These are phyloP conservation scores for Metschnikowia lochheadii DNA, from an alignment of 805 yeast species.

Conservation along the genomic window DNA sequence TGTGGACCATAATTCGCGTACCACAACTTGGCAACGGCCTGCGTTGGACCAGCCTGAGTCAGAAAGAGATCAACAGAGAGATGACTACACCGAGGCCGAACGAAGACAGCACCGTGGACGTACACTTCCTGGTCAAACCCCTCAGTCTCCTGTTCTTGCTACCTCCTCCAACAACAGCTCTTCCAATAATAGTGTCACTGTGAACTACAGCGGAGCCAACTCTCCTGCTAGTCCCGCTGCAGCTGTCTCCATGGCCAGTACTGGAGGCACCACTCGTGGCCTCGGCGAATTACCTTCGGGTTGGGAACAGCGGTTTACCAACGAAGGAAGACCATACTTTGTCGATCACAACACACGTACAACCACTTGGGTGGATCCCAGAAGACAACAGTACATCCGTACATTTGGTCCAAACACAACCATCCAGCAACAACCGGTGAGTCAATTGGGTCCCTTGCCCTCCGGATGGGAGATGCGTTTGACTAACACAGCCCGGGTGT, in stretches of 20 bases:
- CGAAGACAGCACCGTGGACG: constrained; percentile 88
- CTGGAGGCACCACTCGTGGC: constrained; percentile 92
- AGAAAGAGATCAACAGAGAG: constrained; percentile 61
- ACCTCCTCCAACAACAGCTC: constrained; percentile 17
- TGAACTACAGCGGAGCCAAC: constrained; percentile 40
- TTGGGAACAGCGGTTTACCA: constrained; percentile 98
- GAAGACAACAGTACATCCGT: constrained; percentile 97
- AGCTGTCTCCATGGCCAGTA: constrained; percentile 64
- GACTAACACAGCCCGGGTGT: constrained; percentile 97
- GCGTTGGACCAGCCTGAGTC: constrained; percentile 74
- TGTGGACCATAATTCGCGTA: constrained; percentile 95
- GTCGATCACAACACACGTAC: constrained; percentile 99
- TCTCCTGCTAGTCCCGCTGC: constrained; percentile 61
- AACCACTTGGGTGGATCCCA: constrained; percentile 99
- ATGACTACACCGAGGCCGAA: constrained; percentile 75
- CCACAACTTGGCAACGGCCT: constrained; percentile 99
- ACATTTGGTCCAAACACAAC: constrained; percentile 89
- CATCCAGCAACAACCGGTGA: constrained; percentile 95
- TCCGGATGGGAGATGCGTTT: constrained; percentile 99
- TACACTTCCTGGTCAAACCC: constrained; percentile 69
- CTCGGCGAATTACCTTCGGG: constrained; percentile 97
- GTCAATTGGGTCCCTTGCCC: constrained; percentile 96
- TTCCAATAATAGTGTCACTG: constrained; percentile 45
- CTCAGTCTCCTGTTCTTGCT: constrained; percentile 27
- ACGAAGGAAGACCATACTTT: constrained; percentile 96